phyloP scores from a whole-genome alignment of 192 early-diverging fungal genomes.

The Podila epigama region DNA sequence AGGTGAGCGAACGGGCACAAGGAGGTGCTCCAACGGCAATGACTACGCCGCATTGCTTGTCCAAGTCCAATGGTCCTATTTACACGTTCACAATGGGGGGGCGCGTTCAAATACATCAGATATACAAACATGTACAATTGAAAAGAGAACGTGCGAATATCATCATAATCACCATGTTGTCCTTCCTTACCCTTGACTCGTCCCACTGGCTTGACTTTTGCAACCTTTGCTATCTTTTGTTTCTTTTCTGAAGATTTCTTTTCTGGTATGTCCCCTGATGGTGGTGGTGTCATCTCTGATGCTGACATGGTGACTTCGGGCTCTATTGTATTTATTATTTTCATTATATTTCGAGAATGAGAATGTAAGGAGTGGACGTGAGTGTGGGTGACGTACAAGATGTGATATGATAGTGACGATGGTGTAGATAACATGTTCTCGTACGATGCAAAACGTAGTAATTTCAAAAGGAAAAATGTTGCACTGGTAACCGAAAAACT shows the following conservation, averaged over 20 bases:
- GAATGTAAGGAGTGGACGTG: too few species aligned
- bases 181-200: constrained; percentile 65
- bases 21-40: constrained; percentile 60
- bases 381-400: too few species aligned
- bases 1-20: constrained; percentile 91
- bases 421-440: too few species aligned
- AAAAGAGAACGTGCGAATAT: too few species aligned
- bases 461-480: constrained; percentile 2
- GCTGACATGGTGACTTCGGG: constrained; percentile 30
- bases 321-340: constrained; percentile 4
- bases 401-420: too few species aligned
- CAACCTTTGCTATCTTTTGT: constrained; percentile 63
- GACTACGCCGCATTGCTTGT: constrained; percentile 90
- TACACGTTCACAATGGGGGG: too few species aligned
- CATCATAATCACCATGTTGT: too few species aligned
- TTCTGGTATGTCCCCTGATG: constrained; percentile 12
- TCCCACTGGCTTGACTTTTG: constrained; percentile 58
- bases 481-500: background rate
- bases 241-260: constrained; percentile 53
- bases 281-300: constrained; percentile 46
- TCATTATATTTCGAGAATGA: too few species aligned
- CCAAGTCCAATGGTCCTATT: constrained; percentile 87
- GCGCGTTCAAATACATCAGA: too few species aligned
- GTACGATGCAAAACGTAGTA: background rate
- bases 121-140: too few species aligned